Base-by-base conservation (phyloP, 768 basidiomycete genomes). In the Collybiopsis confluens region DNA sequence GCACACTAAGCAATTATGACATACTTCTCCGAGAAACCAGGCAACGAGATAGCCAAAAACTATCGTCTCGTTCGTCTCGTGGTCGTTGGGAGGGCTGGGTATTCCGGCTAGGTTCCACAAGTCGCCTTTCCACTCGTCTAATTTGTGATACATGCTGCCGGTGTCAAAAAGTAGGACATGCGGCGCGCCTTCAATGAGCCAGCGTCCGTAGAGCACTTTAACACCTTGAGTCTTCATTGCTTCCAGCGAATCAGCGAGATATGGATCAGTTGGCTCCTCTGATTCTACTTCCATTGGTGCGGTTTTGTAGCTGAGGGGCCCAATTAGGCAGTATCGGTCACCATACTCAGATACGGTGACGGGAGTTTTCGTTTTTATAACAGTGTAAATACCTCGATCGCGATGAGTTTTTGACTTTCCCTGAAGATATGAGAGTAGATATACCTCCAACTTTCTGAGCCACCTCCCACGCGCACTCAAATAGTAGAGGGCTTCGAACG, bases 61-160 rank as follows among this genome's bases (percentile, higher is more conserved):
- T 68, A 99, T 94, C 21, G 95, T 88, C 66, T 99, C 96, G 77
- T 99, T 99, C 21, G 97, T 99, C 70, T 99, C 96, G 65, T 90
- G 87, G 69, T 99, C 96, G 62, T 91, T 91, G 1, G 94, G 92
- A 16, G 97, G 97, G 42, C 90, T 90, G 5, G 97, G 97, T 56
- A 99, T 99, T 44, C 96, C 97, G 9, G 97, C 96, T 45, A 99
- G 71, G 69, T 94, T 97, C 97, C 97, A 99, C 20, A 99, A 81
- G 64, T 99, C 97, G 44, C 87, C 85, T 70, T 99, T 99, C 97
- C 97, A 99, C 67, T 99, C 97, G 70, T 99, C 96, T 56, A 98
- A 79, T 3, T 88, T 82, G 58, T 85, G 80, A 67, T 88, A 92
- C 69, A 84, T 83, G 64, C 87, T 90, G 52, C 91, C 88, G 6